Evolutionary conservation across 2,329 filamentous ascomycete species (phyloP).

Genomic region (Colletotrichum echinochloae): DNA sequence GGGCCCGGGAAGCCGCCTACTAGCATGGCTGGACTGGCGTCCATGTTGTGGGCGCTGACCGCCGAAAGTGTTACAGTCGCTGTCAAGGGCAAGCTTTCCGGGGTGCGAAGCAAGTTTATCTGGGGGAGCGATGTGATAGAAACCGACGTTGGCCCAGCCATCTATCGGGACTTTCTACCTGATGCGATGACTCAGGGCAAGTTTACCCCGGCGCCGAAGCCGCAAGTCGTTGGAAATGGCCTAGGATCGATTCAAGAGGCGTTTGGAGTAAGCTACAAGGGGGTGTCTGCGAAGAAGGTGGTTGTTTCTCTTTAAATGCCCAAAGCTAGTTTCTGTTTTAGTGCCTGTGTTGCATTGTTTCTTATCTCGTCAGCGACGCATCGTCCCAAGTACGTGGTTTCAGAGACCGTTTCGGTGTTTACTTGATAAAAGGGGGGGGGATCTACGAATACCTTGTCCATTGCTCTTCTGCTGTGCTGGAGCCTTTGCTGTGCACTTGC

Average conservation of each 20-base stretch:
- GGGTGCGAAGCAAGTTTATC: conserved; percentile 50
- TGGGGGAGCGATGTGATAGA: conserved; percentile 44
- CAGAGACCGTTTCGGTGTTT: not conserved
- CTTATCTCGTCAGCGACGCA: not conserved
- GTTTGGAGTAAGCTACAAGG: conserved; percentile 42
- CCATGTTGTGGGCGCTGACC: conserved; percentile 2
- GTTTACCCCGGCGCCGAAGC: conserved; percentile 43
- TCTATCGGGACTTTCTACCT: conserved; percentile 45
- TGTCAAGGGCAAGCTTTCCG: conserved; percentile 46
- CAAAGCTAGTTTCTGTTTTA: not conserved
- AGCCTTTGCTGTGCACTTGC: no score
- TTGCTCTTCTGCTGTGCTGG: not conserved
- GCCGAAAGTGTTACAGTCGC: not conserved
- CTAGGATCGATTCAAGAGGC: conserved; percentile 44
- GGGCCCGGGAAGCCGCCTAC: conserved; percentile 6
- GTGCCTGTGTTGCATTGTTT: not conserved
- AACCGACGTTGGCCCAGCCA: conserved; percentile 43
- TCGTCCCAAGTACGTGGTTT: not conserved
- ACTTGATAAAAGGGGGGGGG: not conserved
- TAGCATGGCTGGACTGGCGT: not conserved
- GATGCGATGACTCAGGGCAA: conserved; percentile 42
- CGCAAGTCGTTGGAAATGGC: conserved; percentile 44
- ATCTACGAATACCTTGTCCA: not conserved
- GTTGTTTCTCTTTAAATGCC: conserved; percentile 34
- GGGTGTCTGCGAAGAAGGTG: conserved; percentile 46